A percentile compares a stretch with the other conserved stretches of the same genome.
Conservation (phyloP, 2,329 filamentous ascomycete genomes). For the Fusarium sublunatum region DNA sequence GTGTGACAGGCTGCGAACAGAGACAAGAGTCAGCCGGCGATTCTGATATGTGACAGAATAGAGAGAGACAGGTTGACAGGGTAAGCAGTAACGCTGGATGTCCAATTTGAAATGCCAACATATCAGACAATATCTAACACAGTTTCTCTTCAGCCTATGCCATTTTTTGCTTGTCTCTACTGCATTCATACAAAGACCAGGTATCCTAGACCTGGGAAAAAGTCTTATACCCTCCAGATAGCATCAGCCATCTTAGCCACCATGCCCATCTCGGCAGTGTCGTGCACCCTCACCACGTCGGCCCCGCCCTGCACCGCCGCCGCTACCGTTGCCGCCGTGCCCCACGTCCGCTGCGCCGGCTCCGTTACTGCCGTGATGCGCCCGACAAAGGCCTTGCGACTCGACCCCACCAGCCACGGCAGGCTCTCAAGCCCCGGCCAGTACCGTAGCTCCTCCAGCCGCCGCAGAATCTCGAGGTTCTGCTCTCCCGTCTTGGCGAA, state of each 20-base stretch:
- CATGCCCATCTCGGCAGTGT: slow-evolving; percentile 85
- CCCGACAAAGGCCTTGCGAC: slow-evolving; percentile 90
- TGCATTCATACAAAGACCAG: slow-evolving; percentile 1
- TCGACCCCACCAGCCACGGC: slow-evolving; percentile 90
- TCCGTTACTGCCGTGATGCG: slow-evolving; percentile 79
- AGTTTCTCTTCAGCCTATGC: slow-evolving; percentile 2
- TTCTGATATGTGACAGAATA: slow-evolving; percentile 34
- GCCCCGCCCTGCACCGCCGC: slow-evolving; percentile 88
- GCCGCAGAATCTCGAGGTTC: slow-evolving; percentile 82
- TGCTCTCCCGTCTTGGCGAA: slow-evolving; percentile 88
- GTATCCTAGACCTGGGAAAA: background rate
- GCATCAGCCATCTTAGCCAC: slow-evolving; percentile 91
- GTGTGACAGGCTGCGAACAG: slow-evolving; percentile 12
- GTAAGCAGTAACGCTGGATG: background rate
- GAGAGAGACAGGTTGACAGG: background rate
- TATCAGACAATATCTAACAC: slow-evolving; percentile 2
- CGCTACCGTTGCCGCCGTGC: slow-evolving; percentile 88
- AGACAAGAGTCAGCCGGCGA: background rate
- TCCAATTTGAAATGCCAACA: background rate
- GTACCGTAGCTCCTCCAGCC: slow-evolving; percentile 71
- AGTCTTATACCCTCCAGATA: slow-evolving; percentile 76
- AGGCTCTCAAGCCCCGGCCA: slow-evolving; percentile 74
- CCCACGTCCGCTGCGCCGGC: slow-evolving; percentile 78
- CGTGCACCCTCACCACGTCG: slow-evolving; percentile 92
- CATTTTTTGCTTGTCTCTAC: background rate